These are phyloP conservation scores for Cercospora brassicicola DNA, from an alignment of 2,329 filamentous ascomycete species.

Conservation along the genomic window DNA sequence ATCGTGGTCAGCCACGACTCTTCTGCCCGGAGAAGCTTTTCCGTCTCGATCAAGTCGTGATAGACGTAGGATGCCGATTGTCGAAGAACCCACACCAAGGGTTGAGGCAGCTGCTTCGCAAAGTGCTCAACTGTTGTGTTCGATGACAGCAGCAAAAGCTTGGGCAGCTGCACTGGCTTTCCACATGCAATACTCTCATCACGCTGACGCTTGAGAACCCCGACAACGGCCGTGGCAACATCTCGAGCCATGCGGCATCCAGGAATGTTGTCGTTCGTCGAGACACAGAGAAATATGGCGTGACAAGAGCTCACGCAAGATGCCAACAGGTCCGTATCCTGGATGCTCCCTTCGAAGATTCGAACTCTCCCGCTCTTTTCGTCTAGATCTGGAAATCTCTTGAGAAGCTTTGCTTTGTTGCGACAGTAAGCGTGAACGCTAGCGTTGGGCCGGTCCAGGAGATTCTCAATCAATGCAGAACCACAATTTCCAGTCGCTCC, in stretches of 20 bases:
- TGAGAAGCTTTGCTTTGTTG: not conserved
- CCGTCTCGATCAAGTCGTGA: not conserved
- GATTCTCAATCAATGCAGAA: not conserved
- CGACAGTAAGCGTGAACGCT: not conserved
- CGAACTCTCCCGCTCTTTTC: not conserved
- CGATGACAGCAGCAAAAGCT: not conserved
- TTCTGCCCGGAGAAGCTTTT: not conserved
- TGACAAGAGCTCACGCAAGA: not conserved
- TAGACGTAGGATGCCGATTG: not conserved
- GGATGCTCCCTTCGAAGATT: not conserved
- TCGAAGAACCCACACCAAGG: not conserved
- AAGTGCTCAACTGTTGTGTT: constrained; percentile 1
- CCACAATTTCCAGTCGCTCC: not conserved
- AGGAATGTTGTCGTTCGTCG: not conserved
- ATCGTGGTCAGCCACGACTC: not conserved
- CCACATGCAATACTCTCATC: not conserved
- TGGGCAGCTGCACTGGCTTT: not conserved
- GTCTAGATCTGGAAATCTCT: not conserved
- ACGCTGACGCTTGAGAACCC: constrained; percentile 33
- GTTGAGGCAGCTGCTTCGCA: not conserved
- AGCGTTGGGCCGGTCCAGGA: not conserved
- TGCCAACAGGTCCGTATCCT: not conserved
- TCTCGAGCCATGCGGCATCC: not conserved
- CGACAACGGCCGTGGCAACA: not conserved
- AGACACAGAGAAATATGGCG: not conserved